A percentile compares a stretch with the other conserved stretches of the same genome.
phyloP scores from a whole-genome alignment of 345 rosid species.

The Microcos paniculata region DNA sequence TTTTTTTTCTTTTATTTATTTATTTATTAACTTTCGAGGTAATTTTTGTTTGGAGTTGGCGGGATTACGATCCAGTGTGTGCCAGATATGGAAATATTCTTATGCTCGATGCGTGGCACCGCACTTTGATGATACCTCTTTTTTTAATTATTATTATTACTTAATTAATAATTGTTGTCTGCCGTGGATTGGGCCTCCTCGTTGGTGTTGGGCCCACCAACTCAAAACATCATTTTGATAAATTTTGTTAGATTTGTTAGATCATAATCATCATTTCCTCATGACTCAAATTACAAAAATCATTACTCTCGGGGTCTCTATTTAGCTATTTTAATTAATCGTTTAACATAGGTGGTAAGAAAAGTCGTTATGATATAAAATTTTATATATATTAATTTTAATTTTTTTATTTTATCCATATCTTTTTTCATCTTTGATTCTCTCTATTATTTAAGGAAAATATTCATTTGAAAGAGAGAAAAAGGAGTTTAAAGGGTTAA shows the following conservation, averaged over 20 bases:
- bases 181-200: not conserved
- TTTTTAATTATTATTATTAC: too few relatives aligned
- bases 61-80: not conserved
- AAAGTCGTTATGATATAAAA: too few relatives aligned
- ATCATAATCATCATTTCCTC: not conserved
- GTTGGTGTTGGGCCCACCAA: conserved; percentile 8
- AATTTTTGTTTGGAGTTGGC: not conserved
- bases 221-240: not conserved
- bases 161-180: not conserved
- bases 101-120: conserved; percentile 17
- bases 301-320: too few relatives aligned
- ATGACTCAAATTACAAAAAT: not conserved
- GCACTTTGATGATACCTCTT: conserved; percentile 1
- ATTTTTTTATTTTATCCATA: too few relatives aligned
- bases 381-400: too few relatives aligned
- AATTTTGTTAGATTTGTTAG: not conserved
- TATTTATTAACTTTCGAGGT: not conserved
- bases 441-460: too few relatives aligned
- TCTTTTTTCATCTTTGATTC: too few relatives aligned
- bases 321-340: too few relatives aligned
- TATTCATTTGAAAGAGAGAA: too few relatives aligned
- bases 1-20: not conserved
- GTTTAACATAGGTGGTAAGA: too few relatives aligned
- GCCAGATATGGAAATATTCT: conserved; percentile 22
- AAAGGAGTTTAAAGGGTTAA: too few relatives aligned